Conservation (phyloP, 2,329 filamentous ascomycete species). For the Fusarium scirpi region DNA sequence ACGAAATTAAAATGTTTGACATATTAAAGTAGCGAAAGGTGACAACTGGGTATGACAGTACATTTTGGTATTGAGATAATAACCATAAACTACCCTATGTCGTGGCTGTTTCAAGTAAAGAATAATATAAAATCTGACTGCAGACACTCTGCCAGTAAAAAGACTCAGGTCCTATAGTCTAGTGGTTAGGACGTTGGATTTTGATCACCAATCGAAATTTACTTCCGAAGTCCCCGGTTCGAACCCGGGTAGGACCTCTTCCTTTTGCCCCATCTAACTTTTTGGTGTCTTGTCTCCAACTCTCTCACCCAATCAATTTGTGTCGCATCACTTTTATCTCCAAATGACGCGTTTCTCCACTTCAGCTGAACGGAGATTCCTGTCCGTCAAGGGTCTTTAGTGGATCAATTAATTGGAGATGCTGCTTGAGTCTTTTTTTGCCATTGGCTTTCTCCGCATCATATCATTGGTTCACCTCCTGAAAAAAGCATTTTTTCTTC, state of each 20-base stretch:
- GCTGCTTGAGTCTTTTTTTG: not conserved
- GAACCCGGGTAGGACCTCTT: constrained; percentile 33
- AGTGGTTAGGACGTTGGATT: constrained; percentile 35
- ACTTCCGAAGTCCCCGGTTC: constrained; percentile 33
- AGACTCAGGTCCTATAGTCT: constrained; percentile 24
- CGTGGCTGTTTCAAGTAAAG: too few species aligned
- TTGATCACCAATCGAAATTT: constrained; percentile 6
- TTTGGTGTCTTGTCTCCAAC: not conserved
- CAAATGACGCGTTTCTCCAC: not conserved
- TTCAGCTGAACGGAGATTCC: not conserved
- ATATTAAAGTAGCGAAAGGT: too few species aligned
- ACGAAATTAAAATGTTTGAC: too few species aligned
- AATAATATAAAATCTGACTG: rapidly evolving
- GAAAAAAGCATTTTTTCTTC: not conserved
- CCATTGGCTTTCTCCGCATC: constrained; percentile 12
- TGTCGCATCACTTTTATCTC: not conserved
- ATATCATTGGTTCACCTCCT: constrained; percentile 7
- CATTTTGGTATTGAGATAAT: not conserved
- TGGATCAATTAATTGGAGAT: not conserved
- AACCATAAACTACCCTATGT: not conserved
- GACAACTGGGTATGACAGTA: too few species aligned
- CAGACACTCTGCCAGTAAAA: not conserved
- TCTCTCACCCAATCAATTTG: not conserved
- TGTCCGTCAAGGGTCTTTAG: not conserved
- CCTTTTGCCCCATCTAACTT: not conserved